Base-by-base conservation (phyloP, 2,329 filamentous ascomycete genomes). In the Pseudogymnoascus sp. region DNA sequence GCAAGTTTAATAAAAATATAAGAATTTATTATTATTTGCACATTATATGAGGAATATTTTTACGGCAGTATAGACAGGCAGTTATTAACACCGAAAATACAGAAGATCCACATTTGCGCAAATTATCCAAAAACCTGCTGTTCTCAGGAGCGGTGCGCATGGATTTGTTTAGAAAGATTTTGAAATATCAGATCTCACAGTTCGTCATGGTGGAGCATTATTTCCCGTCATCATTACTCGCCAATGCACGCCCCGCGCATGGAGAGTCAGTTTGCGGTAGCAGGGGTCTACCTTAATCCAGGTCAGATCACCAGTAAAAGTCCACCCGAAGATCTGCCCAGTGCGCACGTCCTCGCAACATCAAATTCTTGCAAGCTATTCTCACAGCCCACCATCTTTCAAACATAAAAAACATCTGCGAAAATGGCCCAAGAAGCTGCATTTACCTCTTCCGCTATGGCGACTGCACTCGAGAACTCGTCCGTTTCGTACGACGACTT, bases 401-500 rank as follows among this genome's bases (percentile, higher is more conserved):
- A 57, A 34, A 21, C 16, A 57, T 57, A 36, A 57, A 54, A 47
- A 21, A 34, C n/a, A 36, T 18, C 51, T 36, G 16, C 51, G 29
- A 57, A 57, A 57, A 57, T 57, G 51, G 29, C 51, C 16, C n/a
- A 57, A 57, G 51, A 57, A 57, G 51, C 51, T 34, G 51, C 23
- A 14, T 57, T 34, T 29, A 54, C 47, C 51, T 31, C 47, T 12
- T 57, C 51, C 16, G 51, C 51, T 2, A 34, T 57, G 51, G 51
- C 51, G 59, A 69, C 71, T 62, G 72, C 73, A 26, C 65, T 75
- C 54, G 75, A 77, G 65, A 75, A 77, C 23, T 78, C 77, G 65
- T 69, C 76, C 65, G 77, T 88, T 66, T 83, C 82, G 65, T 93
- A 91, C 76, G 88, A 91, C 76, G 85, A 93, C 74, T 86, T 97